Evolutionary conservation across 257 asterid species (phyloP), one percentile per base, ranked within the genome.

Genomic region (Cruciata laevipes): DNA sequence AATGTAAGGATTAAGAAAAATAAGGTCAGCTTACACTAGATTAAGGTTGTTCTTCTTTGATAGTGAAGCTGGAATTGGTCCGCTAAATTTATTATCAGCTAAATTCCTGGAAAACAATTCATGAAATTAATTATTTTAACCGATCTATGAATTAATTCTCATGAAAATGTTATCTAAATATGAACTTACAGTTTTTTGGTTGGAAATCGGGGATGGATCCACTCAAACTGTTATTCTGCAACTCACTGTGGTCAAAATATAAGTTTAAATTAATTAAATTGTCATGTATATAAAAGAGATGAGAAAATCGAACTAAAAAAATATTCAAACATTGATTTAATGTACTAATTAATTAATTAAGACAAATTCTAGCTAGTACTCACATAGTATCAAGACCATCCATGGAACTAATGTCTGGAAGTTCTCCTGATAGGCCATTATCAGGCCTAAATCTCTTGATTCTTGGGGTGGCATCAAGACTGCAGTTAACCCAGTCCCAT

Each of bases 401-500:
- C 83, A 81, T 69, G 70, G 85, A 72, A 64, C 83, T 76, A 18
- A 81, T 70, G 65, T 81, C 85, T 16, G 81, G 81, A 53, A 81
- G 79, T 17, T 55, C 2, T 27, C 85, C 81, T 17, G 73, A 78
- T n/a, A 81, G 67, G 31, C 56, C 63, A 65, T n/a, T n/a, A n/a
- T n/a, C n/a, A n/a, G n/a, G n/a, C n/a, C n/a, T n/a, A n/a, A 72
- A 75, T 60, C 77, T 38, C 69, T n/a, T 88, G 3, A 86, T 78
- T n/a, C 89, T 86, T 30, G 96, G 96, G n/a, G 65, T 70, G 0
- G 80, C 56, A 51, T 75, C 85, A 24, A 23, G 73, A 78, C 74
- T 85, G 59, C 96, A 88, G 6, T 69, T 53, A 63, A 88, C 73
- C 96, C 91, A 88, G n/a, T 86, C 91, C 90, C 89, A 85, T 23